Evolutionary conservation across 2,329 filamentous ascomycete species (phyloP).

Genomic region (Fusarium decemcellulare): DNA sequence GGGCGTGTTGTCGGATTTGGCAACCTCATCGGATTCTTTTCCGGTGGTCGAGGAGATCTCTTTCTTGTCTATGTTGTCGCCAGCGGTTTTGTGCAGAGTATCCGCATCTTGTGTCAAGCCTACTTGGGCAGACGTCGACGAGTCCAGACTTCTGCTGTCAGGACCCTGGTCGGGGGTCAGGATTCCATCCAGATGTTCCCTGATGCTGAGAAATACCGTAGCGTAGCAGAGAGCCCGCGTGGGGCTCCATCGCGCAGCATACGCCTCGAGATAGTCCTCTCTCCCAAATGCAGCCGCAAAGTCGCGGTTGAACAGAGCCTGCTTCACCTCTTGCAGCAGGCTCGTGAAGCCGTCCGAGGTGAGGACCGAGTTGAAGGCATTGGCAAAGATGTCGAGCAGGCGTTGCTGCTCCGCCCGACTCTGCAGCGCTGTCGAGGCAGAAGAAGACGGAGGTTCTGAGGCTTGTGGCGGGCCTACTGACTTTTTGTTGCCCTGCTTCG

Average conservation of each 20-base stretch:
- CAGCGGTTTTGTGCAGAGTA: background rate
- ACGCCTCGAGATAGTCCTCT: constrained; percentile 81
- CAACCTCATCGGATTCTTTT: constrained; percentile 11
- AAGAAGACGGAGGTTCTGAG: constrained; percentile 1
- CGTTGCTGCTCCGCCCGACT: constrained; percentile 68
- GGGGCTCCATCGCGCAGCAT: constrained; percentile 93
- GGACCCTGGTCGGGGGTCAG: constrained; percentile 8
- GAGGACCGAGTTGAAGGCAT: constrained; percentile 70
- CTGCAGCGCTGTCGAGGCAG: constrained; percentile 33
- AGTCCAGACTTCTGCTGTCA: background rate
- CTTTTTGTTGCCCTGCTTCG: constrained; percentile 39
- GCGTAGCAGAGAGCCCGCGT: constrained; percentile 87
- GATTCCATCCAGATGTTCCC: constrained; percentile 51
- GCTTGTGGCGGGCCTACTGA: constrained; percentile 24
- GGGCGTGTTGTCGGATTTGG: constrained; percentile 17
- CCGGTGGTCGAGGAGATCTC: background rate
- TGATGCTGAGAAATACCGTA: constrained; percentile 62
- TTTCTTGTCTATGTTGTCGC: background rate
- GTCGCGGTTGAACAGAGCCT: constrained; percentile 87
- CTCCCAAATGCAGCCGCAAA: constrained; percentile 85
- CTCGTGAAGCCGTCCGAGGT: constrained; percentile 62
- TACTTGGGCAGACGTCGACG: constrained; percentile 16
- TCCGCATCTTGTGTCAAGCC: background rate
- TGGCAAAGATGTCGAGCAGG: constrained; percentile 80
- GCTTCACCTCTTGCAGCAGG: constrained; percentile 85